A percentile compares a stretch with the other conserved stretches of the same genome.
phyloP scores from a whole-genome alignment of 257 asterid species.

The Scutellaria barbata region DNA sequence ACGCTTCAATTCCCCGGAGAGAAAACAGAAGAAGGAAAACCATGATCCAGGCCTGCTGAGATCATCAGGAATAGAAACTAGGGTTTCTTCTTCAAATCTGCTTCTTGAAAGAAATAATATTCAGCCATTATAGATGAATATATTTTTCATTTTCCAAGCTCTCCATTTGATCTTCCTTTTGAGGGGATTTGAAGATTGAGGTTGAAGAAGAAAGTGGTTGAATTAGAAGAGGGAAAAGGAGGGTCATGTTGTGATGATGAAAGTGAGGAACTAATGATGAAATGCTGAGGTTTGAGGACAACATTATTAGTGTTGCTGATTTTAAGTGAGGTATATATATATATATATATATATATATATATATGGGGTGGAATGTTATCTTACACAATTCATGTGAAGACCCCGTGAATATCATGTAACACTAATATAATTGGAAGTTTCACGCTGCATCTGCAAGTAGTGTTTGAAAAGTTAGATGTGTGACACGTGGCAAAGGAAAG shows the following conservation, averaged over 20 bases:
- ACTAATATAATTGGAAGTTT: too few species aligned
- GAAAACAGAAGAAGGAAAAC: slow-evolving; percentile 45
- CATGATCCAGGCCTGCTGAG: background rate
- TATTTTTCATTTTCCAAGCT: slow-evolving; percentile 36
- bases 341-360: background rate
- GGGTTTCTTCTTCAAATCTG: slow-evolving; percentile 49
- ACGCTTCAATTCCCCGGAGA: slow-evolving; percentile 71
- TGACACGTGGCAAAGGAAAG: too few species aligned
- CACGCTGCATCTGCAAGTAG: too few species aligned
- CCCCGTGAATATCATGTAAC: too few species aligned
- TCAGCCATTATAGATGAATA: slow-evolving; percentile 13
- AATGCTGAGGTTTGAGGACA: slow-evolving; percentile 54
- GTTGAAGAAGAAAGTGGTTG: slow-evolving; percentile 37
- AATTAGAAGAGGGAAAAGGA: slow-evolving; percentile 38
- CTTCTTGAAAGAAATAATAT: slow-evolving; percentile 17
- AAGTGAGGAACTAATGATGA: slow-evolving; percentile 66
- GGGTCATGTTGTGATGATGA: slow-evolving; percentile 53
- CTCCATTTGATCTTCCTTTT: slow-evolving; percentile 40
- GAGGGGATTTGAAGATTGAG: slow-evolving; percentile 33
- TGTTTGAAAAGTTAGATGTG: too few species aligned
- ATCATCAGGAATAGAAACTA: slow-evolving; percentile 35
- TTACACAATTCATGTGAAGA: too few species aligned
- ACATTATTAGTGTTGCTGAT: slow-evolving; percentile 48
- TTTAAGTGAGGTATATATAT: background rate
- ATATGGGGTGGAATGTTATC: too few species aligned